phyloP scores from a whole-genome alignment of 805 yeast genomes.

The Brettanomyces nanus region DNA sequence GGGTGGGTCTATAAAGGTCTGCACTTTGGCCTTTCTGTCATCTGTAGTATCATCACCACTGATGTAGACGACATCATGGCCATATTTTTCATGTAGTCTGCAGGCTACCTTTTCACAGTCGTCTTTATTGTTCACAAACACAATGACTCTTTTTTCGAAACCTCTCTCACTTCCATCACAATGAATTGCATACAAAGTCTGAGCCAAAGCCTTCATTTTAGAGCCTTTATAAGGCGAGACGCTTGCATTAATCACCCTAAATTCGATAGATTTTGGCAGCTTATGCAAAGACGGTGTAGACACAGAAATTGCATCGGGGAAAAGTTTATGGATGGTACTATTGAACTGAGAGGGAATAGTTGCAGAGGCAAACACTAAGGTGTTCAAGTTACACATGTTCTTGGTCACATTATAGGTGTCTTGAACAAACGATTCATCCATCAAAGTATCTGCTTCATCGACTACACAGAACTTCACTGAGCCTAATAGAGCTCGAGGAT shows the following conservation, averaged over 20 bases:
- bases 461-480: constrained; percentile 56
- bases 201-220: constrained; percentile 77
- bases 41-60: constrained; percentile 57
- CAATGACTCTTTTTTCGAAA: constrained; percentile 66
- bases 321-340: constrained; percentile 46
- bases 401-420: constrained; percentile 53
- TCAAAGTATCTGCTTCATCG: constrained; percentile 91
- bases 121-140: constrained; percentile 73
- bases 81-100: constrained; percentile 38
- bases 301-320: constrained; percentile 58
- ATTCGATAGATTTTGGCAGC: constrained; percentile 67
- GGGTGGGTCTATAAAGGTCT: constrained; percentile 60
- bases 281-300: constrained; percentile 79
- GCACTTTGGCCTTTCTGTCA: constrained; percentile 49
- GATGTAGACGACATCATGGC: constrained; percentile 55
- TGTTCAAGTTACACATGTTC: constrained; percentile 41
- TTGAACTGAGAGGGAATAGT: constrained; percentile 80
- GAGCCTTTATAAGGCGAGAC: constrained; percentile 78
- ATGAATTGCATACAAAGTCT: constrained; percentile 76
- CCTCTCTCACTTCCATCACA: constrained; percentile 78
- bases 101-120: constrained; percentile 53
- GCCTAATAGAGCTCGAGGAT: constrained; percentile 30
- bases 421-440: constrained; percentile 71
- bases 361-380: constrained; percentile 77
- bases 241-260: constrained; percentile 69